Evolutionary conservation across 2,329 filamentous ascomycete genomes (phyloP), one percentile per base, ranked within the genome.

Genomic region (Ophiocordyceps polyrhachis-furcata): DNA sequence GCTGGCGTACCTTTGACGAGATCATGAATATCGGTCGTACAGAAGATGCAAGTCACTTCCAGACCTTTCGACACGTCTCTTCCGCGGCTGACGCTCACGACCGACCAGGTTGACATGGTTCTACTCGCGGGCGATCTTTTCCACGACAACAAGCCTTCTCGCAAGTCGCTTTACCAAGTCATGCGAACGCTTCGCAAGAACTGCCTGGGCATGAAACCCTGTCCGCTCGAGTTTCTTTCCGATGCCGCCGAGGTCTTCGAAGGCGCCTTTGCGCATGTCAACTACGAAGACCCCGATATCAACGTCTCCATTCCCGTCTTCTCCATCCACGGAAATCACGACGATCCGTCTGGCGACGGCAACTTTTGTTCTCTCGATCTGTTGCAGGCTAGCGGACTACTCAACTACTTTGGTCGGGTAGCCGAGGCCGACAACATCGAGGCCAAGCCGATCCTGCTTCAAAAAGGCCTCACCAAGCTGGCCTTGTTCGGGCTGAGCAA

Each of bases 281-380:
- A 98, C 62, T 98, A 98, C 62, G 87, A 96, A 62, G 91, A 98
- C 55, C 78, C 85, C 21, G 86, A 98, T 54, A 95, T 98, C 62
- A 98, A 98, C 55, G 78, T 98, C 48, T 85, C 88, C 1, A 95
- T 96, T 46, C 91, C 91, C 0, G 87, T 98, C 25, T 98, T 98
- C 58, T 94, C 89, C 1, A 98, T 98, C 38, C 93, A 98, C 55
- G 91, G 91, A 41, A 98, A 98, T 56, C 91, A 98, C 58, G 91
- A 98, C 57, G 91, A 98, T 58, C 91, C 91, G 0, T 93, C 88
- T n/a, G 91, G 91, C 11, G 88, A 95, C 55, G 91, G 88, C 12
- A 85, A 93, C 58, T 81, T 82, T 51, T 93, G 91, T 50, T 88
- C 89, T 0, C 71, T 98, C 12, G 91, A 98, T 59, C 64, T 98